phyloP scores from a whole-genome alignment of 106 monocot genomes.

The Apostasia ramifera region DNA sequence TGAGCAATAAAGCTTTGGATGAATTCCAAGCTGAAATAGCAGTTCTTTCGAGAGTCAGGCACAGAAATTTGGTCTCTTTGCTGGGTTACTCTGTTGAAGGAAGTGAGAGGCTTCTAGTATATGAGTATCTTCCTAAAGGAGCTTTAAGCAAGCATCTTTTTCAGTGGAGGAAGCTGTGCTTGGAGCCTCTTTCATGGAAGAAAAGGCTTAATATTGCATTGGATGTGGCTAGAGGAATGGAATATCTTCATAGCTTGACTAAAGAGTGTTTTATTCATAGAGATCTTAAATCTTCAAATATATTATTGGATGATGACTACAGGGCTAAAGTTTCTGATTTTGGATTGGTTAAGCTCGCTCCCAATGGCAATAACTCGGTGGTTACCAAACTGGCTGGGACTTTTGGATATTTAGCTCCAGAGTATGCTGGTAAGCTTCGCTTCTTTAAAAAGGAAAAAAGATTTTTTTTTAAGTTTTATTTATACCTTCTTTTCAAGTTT shows the following conservation, averaged over 20 bases:
- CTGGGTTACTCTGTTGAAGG: slow-evolving; percentile 47
- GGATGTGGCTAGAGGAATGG: slow-evolving; percentile 52
- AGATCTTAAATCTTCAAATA: slow-evolving; percentile 62
- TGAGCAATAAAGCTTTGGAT: slow-evolving; percentile 31
- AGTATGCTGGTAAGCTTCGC: slow-evolving; percentile 41
- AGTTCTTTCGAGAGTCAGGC: slow-evolving; percentile 53
- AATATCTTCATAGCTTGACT: slow-evolving; percentile 55
- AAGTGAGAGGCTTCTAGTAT: slow-evolving; percentile 44
- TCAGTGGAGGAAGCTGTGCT: slow-evolving; percentile 25
- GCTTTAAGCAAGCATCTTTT: slow-evolving; percentile 62
- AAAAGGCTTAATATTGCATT: slow-evolving; percentile 48
- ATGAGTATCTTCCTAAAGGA: slow-evolving; percentile 55
- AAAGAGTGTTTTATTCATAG: slow-evolving; percentile 56
- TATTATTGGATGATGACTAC: slow-evolving; percentile 46
- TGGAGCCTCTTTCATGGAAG: slow-evolving; percentile 56
- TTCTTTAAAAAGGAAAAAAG: not conserved
- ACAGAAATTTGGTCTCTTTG: slow-evolving; percentile 41
- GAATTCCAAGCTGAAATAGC: slow-evolving; percentile 55
- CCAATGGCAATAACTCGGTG: slow-evolving; percentile 44
- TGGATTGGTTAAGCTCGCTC: slow-evolving; percentile 53
- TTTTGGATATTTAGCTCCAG: slow-evolving; percentile 63
- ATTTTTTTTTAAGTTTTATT: not conserved
- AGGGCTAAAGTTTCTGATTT: slow-evolving; percentile 61
- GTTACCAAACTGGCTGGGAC: slow-evolving; percentile 55
- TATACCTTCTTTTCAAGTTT: not conserved